Evolutionary conservation across 441 rosid species (phyloP).

Genomic region (Populus hybrid): DNA sequence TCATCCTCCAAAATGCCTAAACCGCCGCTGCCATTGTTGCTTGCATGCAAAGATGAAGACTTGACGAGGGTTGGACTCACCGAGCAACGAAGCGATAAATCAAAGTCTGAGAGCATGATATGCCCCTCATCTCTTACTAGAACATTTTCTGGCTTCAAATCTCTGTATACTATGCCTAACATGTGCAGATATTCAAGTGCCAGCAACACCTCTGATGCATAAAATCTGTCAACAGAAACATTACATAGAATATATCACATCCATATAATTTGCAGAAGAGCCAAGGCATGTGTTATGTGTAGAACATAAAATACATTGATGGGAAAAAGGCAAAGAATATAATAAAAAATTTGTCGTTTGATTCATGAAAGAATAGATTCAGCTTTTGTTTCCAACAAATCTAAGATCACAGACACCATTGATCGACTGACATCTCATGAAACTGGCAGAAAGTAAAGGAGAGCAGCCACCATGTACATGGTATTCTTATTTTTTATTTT

Average conservation of each 20-base stretch:
- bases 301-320: no score
- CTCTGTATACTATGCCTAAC: conserved; percentile 67
- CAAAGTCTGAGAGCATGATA: conserved; percentile 90
- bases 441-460: neutral
- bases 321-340: neutral
- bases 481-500: no score
- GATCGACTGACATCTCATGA: neutral
- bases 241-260: neutral
- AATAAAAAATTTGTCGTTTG: neutral
- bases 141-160: conserved; percentile 46
- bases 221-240: conserved; percentile 41
- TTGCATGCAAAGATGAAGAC: conserved; percentile 52
- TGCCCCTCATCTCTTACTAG: conserved; percentile 84
- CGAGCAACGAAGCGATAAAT: conserved; percentile 81
- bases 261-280: neutral
- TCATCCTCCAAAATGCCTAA: conserved; percentile 57
- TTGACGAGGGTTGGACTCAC: conserved; percentile 79
- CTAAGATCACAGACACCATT: neutral
- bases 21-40: conserved; percentile 23
- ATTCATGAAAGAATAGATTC: neutral
- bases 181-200: conserved; percentile 89
- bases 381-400: neutral
- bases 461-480: neutral
- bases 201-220: conserved; percentile 73
- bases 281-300: neutral